Base-by-base conservation (phyloP, 768 basidiomycete species). In the Russula ochroleuca region DNA sequence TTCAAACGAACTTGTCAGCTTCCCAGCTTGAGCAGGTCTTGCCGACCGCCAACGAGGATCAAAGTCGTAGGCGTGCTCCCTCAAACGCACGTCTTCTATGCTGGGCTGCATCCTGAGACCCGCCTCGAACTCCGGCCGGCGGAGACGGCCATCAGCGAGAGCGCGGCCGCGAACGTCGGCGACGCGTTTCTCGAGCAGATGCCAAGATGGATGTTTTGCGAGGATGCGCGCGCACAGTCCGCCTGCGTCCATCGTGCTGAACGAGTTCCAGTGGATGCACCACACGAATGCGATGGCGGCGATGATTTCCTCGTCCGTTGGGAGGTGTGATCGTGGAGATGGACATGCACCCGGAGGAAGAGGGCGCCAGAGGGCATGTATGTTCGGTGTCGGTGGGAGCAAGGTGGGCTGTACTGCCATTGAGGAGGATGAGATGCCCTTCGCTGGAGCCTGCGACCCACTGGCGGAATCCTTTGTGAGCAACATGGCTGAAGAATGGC, bases 241-340 rank as follows among this genome's bases (percentile, higher is more conserved):
- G 6, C 48, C 51, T 2, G 62, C 13, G 5, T 59, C 57, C 62
- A 66, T 64, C 21, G 65, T 66, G 58, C 51, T 59, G 47, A 59
- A 66, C 2, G 65, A 66, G 28, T 66, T 66, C 65, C 65, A 66
- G 40, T 66, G 63, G 57, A 66, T 65, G 19, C 62, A 59, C 62
- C 62, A 66, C 21, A 66, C 57, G 31, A 43, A 59, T n/a, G 62
- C 35, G 37, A 66, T 64, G 5, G 65, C 62, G 19, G 51, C n/a
- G 45, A 66, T 64, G 38, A 66, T 19, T 10, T 66, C 65, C 57
- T 55, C 52, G 15, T 66, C 65, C 23, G 57, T 50, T 13, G 65
- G 65, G 1, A 55, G 53, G n/a, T 64, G 57, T 9, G 65, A 66
- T 13, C 57, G 62, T 4, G 65, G 65, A 3, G 62, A 48, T 8